Conservation (phyloP, 441 rosid genomes). For the Biscutella laevigata region DNA sequence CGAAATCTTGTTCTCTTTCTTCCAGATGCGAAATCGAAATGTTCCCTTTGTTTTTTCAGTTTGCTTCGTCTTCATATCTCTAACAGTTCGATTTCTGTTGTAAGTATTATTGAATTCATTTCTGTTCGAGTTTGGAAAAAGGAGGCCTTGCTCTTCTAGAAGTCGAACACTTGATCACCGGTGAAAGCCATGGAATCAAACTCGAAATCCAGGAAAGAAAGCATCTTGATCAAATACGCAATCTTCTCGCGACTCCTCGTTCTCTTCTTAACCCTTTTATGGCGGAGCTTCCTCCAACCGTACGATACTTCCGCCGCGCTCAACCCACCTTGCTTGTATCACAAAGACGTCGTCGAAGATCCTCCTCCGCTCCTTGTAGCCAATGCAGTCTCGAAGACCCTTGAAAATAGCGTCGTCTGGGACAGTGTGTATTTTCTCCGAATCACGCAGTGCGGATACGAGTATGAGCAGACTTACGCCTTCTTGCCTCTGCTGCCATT, state of each 20-base stretch:
- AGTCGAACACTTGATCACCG: slow-evolving; percentile 7
- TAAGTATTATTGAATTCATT: background rate
- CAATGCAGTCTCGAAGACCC: slow-evolving; percentile 31
- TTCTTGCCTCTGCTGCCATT: slow-evolving; percentile 82
- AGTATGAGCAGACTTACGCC: slow-evolving; percentile 85
- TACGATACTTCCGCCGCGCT: slow-evolving; percentile 80
- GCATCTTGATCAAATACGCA: slow-evolving; percentile 47
- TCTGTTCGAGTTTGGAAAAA: background rate
- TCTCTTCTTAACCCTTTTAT: slow-evolving; percentile 40
- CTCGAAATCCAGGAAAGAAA: slow-evolving; percentile 22
- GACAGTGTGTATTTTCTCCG: slow-evolving; percentile 74
- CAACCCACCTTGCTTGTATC: slow-evolving; percentile 44
- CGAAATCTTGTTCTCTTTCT: background rate
- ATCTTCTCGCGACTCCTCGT: slow-evolving; percentile 50
- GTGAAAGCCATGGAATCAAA: slow-evolving; percentile 2
- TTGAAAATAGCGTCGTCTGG: slow-evolving; percentile 74
- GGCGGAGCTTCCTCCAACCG: slow-evolving; percentile 57
- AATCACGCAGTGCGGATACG: slow-evolving; percentile 79
- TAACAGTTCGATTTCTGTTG: background rate
- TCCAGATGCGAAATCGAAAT: background rate
- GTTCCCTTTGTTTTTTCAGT: background rate
- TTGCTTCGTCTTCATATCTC: slow-evolving; percentile 3
- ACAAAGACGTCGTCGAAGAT: slow-evolving; percentile 11
- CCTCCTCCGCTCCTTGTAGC: slow-evolving; percentile 23
- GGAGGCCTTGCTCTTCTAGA: background rate